Conservation (phyloP, 2,329 filamentous ascomycete species). For the Calonectria leucothoes region DNA sequence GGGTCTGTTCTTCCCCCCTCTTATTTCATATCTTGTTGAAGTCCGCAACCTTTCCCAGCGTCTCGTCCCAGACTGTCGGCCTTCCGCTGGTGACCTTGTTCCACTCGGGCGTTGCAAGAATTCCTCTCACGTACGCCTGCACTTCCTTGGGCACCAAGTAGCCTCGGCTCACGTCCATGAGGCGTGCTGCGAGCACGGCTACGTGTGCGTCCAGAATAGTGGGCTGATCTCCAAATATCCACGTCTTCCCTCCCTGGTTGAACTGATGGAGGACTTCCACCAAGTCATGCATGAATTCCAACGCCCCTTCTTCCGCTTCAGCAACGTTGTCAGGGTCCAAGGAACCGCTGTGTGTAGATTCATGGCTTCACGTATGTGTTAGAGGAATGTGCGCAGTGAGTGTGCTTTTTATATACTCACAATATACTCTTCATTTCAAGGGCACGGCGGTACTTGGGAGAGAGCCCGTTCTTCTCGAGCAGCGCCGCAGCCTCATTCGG, state of each 20-base stretch:
- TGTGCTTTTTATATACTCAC: constrained; percentile 42
- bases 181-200: constrained; percentile 32
- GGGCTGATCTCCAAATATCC: constrained; percentile 43
- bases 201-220: constrained; percentile 46
- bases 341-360: constrained; percentile 36
- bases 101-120: constrained; percentile 42
- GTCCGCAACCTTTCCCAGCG: constrained; percentile 35
- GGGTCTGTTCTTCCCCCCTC: neutral
- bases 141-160: constrained; percentile 38
- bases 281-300: constrained; percentile 38
- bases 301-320: constrained; percentile 35
- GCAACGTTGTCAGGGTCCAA: constrained; percentile 40
- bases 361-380: constrained; percentile 37
- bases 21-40: constrained; percentile 29
- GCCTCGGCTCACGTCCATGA: constrained; percentile 39
- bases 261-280: constrained; percentile 27
- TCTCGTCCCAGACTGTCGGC: constrained; percentile 37
- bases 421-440: constrained; percentile 47
- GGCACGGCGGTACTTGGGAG: constrained; percentile 41
- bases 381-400: neutral
- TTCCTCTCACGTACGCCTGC: constrained; percentile 31
- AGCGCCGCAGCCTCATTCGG: constrained; percentile 44
- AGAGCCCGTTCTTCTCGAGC: constrained; percentile 41
- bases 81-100: constrained; percentile 39
- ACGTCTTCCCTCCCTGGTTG: constrained; percentile 25